Conservation (phyloP, 176 grass and related monocot genomes). For the Melocanna baccifera region DNA sequence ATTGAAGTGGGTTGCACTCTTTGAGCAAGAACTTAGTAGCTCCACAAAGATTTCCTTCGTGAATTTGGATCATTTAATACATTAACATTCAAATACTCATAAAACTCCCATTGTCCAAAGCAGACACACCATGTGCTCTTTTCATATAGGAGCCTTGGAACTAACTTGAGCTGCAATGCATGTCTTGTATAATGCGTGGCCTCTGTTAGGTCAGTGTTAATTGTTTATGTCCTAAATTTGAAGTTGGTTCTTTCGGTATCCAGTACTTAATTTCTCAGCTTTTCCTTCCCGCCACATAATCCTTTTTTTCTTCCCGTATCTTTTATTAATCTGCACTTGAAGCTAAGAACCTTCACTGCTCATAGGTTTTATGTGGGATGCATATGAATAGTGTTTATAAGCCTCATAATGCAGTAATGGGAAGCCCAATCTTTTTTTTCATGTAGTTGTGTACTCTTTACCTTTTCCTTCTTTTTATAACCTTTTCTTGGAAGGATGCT, state of each 20-base stretch:
- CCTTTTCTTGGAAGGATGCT: too few relatives aligned
- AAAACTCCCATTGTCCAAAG: too few relatives aligned
- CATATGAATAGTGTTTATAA: neutral
- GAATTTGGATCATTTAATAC: too few relatives aligned
- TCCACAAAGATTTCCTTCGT: too few relatives aligned
- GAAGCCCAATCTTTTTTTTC: neutral
- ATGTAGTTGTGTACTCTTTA: neutral
- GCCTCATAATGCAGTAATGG: neutral
- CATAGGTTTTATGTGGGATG: neutral
- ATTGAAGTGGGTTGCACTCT: too few relatives aligned
- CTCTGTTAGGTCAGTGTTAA: slow-evolving; percentile 98
- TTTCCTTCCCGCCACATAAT: slow-evolving; percentile 25
- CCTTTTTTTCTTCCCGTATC: slow-evolving; percentile 17
- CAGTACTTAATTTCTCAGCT: slow-evolving; percentile 22
- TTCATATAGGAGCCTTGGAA: too few relatives aligned
- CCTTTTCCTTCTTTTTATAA: neutral
- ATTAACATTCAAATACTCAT: too few relatives aligned
- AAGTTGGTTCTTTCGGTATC: slow-evolving; percentile 49
- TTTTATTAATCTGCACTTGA: neutral
- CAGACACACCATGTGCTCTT: too few relatives aligned
- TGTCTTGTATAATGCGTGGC: slow-evolving; percentile 69
- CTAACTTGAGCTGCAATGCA: too few relatives aligned
- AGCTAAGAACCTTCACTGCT: neutral
- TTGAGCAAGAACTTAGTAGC: too few relatives aligned
- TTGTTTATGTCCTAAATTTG: slow-evolving; percentile 65